A percentile compares a stretch with the other conserved stretches of the same genome.
Conservation (phyloP, 2,329 filamentous ascomycete genomes). For the Colletotrichum aenigma region DNA sequence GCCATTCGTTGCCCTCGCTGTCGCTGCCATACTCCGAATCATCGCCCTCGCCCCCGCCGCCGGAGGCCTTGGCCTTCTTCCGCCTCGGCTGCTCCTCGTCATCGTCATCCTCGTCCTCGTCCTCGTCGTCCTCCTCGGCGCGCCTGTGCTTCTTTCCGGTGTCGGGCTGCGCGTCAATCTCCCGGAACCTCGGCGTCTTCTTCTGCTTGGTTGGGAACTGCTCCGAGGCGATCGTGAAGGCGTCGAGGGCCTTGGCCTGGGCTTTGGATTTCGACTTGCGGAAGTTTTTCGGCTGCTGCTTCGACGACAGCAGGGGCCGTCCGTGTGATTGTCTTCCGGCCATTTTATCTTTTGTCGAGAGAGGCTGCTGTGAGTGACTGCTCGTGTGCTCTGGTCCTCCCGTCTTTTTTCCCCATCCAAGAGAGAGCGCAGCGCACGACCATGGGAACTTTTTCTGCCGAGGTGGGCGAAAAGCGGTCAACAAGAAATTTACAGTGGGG, state of each 20-base stretch:
- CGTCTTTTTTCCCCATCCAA: background rate
- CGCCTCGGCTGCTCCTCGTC: slow-evolving; percentile 57
- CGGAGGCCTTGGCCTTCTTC: slow-evolving; percentile 46
- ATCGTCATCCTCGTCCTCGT: slow-evolving; percentile 51
- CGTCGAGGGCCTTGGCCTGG: slow-evolving; percentile 58
- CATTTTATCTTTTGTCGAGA: slow-evolving; percentile 41
- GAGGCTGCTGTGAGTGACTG: background rate
- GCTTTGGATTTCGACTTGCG: slow-evolving; percentile 52
- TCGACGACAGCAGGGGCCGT: slow-evolving; percentile 48
- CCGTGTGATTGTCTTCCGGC: slow-evolving; percentile 65
- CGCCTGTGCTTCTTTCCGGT: slow-evolving; percentile 21
- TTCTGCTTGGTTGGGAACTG: slow-evolving; percentile 53
- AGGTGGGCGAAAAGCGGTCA: slow-evolving; percentile 22
- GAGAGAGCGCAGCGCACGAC: background rate
- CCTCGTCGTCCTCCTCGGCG: slow-evolving; percentile 28
- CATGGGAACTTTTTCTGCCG: slow-evolving; percentile 20
- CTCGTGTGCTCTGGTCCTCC: background rate
- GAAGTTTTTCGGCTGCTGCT: slow-evolving; percentile 34
- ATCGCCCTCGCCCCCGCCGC: slow-evolving; percentile 52
- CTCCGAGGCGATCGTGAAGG: slow-evolving; percentile 61
- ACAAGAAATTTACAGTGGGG: slow-evolving; percentile 19
- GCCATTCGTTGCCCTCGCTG: slow-evolving; percentile 86
- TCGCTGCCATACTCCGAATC: slow-evolving; percentile 77
- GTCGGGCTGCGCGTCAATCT: slow-evolving; percentile 48
- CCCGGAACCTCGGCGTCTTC: slow-evolving; percentile 54